Percentiles rank a stretch among this genome's conserved stretches.
phyloP scores from a whole-genome alignment of 495 filamentous ascomycete genomes.

The Saxophila tyrrhenica region DNA sequence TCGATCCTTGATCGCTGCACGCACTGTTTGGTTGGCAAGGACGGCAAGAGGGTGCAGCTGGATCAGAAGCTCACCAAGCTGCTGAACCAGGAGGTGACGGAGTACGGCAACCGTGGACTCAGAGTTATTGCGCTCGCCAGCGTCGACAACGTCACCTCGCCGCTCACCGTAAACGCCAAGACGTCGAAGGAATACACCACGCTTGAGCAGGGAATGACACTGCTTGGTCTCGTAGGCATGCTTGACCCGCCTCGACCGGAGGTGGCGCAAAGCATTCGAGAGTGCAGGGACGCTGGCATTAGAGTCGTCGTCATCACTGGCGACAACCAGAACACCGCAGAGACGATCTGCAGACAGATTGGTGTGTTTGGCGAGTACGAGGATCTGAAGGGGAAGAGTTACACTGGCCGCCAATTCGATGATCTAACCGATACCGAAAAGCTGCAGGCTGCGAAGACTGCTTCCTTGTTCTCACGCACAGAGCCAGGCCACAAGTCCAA shows the following conservation, averaged over 20 bases:
- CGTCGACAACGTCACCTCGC: conserved; percentile 54
- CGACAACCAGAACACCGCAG: conserved; percentile 93
- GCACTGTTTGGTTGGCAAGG: conserved; percentile 57
- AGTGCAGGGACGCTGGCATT: conserved; percentile 87
- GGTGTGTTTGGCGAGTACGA: conserved; percentile 80
- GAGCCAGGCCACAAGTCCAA: conserved; percentile 93
- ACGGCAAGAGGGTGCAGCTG: conserved; percentile 64
- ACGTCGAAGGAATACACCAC: conserved; percentile 72
- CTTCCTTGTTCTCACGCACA: conserved; percentile 91
- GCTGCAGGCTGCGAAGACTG: conserved; percentile 68
- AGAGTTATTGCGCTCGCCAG: conserved; percentile 90
- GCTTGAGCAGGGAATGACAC: conserved; percentile 85
- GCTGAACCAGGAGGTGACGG: conserved; percentile 64
- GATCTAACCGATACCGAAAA: conserved; percentile 66
- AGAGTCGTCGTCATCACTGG: conserved; percentile 97
- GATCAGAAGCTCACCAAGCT: conserved; percentile 53
- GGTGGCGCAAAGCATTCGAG: conserved; percentile 70
- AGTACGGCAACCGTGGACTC: conserved; percentile 84
- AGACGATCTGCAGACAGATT: conserved; percentile 94
- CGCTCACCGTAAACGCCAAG: conserved; percentile 52
- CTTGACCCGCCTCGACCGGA: conserved; percentile 95
- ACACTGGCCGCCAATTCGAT: conserved; percentile 90
- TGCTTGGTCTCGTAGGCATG: conserved; percentile 92
- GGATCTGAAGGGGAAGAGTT: conserved; percentile 83
- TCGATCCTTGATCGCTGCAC: conserved; percentile 86